Conservation (phyloP, 345 rosid genomes). For the Nephelium lappaceum region DNA sequence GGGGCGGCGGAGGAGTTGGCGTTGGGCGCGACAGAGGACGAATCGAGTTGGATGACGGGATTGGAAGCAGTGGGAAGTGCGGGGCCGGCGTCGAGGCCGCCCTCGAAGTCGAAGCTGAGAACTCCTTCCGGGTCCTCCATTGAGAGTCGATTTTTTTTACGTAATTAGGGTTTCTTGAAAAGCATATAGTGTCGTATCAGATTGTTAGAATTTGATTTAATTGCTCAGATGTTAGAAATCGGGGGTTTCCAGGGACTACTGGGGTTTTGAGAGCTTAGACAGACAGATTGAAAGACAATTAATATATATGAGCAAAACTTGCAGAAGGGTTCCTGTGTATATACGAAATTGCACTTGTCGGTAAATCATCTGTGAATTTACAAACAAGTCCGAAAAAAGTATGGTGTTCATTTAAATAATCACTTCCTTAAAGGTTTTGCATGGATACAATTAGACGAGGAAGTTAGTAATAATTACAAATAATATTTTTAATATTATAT, state of each 20-base stretch:
- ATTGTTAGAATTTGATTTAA: too few relatives aligned
- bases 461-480: too few relatives aligned
- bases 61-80: conserved; percentile 55
- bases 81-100: conserved; percentile 81
- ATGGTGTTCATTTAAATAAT: too few relatives aligned
- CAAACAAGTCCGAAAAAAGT: too few relatives aligned
- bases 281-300: too few relatives aligned
- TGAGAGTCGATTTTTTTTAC: background rate
- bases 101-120: conserved; percentile 97
- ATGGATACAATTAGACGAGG: too few relatives aligned
- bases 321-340: too few relatives aligned
- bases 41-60: conserved; percentile 54
- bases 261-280: background rate
- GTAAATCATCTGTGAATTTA: too few relatives aligned
- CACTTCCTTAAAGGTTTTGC: too few relatives aligned
- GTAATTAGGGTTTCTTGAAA: background rate
- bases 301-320: too few relatives aligned
- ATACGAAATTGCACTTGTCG: too few relatives aligned
- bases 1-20: conserved; percentile 37
- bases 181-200: background rate
- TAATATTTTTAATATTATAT: too few relatives aligned
- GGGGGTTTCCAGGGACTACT: background rate
- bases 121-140: conserved; percentile 90
- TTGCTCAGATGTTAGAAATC: background rate
- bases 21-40: conserved; percentile 22